Base-by-base conservation (phyloP, 768 basidiomycete genomes). In the Hypsizygus marmoreus region DNA sequence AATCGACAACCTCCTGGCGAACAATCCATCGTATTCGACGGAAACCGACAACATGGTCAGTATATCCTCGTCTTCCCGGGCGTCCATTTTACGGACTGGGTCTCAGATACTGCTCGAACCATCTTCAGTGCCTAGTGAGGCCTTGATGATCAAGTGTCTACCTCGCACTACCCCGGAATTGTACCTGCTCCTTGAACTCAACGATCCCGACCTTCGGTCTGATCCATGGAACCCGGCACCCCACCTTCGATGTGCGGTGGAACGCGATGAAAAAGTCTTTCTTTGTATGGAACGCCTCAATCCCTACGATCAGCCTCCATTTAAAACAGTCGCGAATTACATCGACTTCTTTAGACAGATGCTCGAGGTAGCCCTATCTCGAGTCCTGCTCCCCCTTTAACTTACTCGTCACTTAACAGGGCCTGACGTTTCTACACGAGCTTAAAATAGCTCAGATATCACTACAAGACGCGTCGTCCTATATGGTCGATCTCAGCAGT, bases 161-260 rank as follows among this genome's bases (percentile, higher is more conserved):
- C 53, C 60, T 33, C 59, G 58, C 11, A 59, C 62, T 8, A 68
- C 74, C 0, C 37, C 61, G 12, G 76, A 79, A 49, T 58, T 76
- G 6, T 50, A 64, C 19, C 50, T 80, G 9, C 56, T 76, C 9
- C 62, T 72, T 13, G 64, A 71, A 11, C 67, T 79, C 43, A 79
- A 80, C 47, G 63, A 69, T 12, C 62, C 65, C 14, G 71, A 73
- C 29, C 55, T 65, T 5, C 72, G 79, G 10, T 54, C 62, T 35
- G 79, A 81, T 53, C 78, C 79, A 0, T 80, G 79, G 79, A 81
- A 81, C 50, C 71, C 77, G 4, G 62, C 69, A 7, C 79, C 77
- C 4, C 75, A 74, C 33, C 62, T 81, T 7, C 55, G 76, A 11
- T 64, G 68, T 45, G 69, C 69, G 1, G 69, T 77, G 0, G 69